Evolutionary conservation across 2,329 filamentous ascomycete genomes (phyloP).

Genomic region (Ophiocordyceps camponoti-floridani): DNA sequence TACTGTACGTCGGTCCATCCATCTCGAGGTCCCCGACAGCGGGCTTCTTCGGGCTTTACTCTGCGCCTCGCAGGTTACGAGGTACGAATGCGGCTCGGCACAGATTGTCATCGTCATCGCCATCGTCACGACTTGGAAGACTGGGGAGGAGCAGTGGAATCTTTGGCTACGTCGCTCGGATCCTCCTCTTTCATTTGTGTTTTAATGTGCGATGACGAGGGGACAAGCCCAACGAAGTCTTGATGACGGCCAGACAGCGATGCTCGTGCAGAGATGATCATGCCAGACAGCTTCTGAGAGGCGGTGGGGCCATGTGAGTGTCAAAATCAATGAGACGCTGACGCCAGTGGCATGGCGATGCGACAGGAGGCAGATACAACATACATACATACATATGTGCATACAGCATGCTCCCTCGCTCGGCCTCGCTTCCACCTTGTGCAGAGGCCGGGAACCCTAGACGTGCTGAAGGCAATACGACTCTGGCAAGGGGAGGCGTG

Average conservation of each 20-base stretch:
- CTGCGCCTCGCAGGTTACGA: neutral
- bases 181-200: neutral
- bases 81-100: neutral
- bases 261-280: too few relatives aligned
- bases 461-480: constrained; percentile 5
- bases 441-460: constrained; percentile 3
- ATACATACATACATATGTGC: too few relatives aligned
- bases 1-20: neutral
- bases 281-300: neutral
- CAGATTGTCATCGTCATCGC: neutral
- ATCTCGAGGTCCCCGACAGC: constrained; percentile 2
- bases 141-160: neutral
- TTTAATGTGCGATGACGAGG: neutral
- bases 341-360: neutral
- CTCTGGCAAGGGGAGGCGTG: neutral
- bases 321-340: neutral
- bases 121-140: neutral
- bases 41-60: constrained; percentile 3
- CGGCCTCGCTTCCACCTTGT: constrained; percentile 1
- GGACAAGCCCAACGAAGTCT: too few relatives aligned
- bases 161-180: neutral
- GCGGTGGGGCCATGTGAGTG: too few relatives aligned
- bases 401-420: neutral
- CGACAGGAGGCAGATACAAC: neutral
- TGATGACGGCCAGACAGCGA: too few relatives aligned